These are phyloP conservation scores for Fusarium anthophilum DNA, from an alignment of 2,329 filamentous ascomycete genomes.

Conservation along the genomic window DNA sequence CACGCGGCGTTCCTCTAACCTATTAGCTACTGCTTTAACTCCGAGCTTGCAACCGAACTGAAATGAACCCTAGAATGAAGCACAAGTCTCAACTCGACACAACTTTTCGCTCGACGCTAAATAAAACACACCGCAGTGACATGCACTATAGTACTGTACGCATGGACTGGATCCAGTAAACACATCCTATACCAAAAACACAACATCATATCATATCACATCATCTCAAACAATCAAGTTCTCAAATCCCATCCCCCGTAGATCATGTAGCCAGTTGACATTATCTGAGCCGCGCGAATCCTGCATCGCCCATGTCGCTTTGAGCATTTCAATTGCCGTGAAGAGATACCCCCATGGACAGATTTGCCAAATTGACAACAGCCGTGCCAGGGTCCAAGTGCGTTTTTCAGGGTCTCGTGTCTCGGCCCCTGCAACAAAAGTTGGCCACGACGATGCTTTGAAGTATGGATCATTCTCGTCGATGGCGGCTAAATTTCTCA, in stretches of 20 bases:
- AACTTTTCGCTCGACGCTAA: constrained; percentile 25
- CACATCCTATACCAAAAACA: constrained; percentile 3
- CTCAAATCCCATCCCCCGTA: constrained; percentile 56
- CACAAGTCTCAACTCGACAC: constrained; percentile 21
- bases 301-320: constrained; percentile 57
- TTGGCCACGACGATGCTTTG: constrained; percentile 69
- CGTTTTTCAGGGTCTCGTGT: constrained; percentile 57
- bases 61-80: constrained; percentile 17
- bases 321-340: constrained; percentile 59
- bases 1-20: constrained; percentile 10
- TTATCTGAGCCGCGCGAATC: constrained; percentile 43
- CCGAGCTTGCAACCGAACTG: constrained; percentile 15
- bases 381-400: constrained; percentile 61
- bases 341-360: constrained; percentile 63
- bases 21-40: constrained; percentile 18
- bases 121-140: constrained; percentile 11
- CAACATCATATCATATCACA: background rate
- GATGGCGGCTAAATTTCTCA: constrained; percentile 60
- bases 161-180: constrained; percentile 21
- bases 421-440: constrained; percentile 67
- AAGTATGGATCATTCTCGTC: constrained; percentile 61
- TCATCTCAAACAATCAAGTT: constrained; percentile 55
- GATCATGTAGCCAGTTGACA: constrained; percentile 54
- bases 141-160: background rate
- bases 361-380: constrained; percentile 55